phyloP scores from a whole-genome alignment of 2,329 filamentous ascomycete genomes.

The Cercospora sojina region DNA sequence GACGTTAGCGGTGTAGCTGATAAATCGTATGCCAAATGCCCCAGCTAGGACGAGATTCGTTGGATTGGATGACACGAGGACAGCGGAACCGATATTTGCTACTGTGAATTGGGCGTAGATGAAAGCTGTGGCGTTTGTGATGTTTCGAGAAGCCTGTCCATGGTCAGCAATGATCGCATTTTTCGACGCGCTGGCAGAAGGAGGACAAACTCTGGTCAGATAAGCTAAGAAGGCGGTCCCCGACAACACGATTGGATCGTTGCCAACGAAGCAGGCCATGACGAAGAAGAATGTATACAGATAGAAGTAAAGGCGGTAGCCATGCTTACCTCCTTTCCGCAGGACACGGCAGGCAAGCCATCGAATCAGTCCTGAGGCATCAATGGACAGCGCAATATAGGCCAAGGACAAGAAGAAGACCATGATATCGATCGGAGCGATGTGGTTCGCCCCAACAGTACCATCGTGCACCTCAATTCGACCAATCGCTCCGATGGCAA shows the following conservation, averaged over 20 bases:
- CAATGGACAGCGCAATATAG: constrained; percentile 75
- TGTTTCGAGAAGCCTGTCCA: constrained; percentile 61
- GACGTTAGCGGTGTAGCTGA: constrained; percentile 69
- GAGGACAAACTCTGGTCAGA: constrained; percentile 59
- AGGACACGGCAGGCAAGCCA: constrained; percentile 70
- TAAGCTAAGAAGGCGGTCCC: constrained; percentile 74
- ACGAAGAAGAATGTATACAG: constrained; percentile 71
- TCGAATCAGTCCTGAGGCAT: constrained; percentile 71
- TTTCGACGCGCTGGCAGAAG: background rate
- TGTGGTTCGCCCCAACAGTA: constrained; percentile 64
- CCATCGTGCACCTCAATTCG: constrained; percentile 66
- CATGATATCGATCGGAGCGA: constrained; percentile 71
- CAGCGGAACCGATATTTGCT: constrained; percentile 71
- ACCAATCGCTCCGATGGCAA: constrained; percentile 68
- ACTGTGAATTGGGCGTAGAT: constrained; percentile 70
- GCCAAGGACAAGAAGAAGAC: constrained; percentile 68
- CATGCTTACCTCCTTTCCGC: constrained; percentile 63
- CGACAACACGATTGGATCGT: constrained; percentile 72
- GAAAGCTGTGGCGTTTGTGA: constrained; percentile 68
- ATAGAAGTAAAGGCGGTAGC: constrained; percentile 68
- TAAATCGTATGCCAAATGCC: constrained; percentile 59
- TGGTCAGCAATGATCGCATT: background rate
- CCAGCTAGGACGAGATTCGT: constrained; percentile 73
- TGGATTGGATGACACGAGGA: constrained; percentile 74
- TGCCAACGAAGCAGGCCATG: constrained; percentile 68